These are phyloP conservation scores for Malus domestica DNA, from an alignment of 306 rosid genomes.

Conservation along the genomic window ASM211411v1 NC_041793.1:40074501-40075000, in stretches of 20 bases:
- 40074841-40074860: neutral
- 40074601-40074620: no score
- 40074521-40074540: no score
- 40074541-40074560: no score
- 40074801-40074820: neutral
- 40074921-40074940: neutral
- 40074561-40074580: no score
- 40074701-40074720: neutral
- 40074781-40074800: neutral
- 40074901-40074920: neutral
- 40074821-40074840: conserved; percentile 13
- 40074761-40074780: neutral
- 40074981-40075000: neutral
- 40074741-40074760: neutral
- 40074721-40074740: neutral
- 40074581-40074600: no score
- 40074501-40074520: no score
- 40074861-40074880: neutral
- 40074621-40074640: neutral
- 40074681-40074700: neutral
- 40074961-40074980: no score
- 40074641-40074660: neutral
- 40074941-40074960: no score
- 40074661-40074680: neutral
- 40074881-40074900: neutral